Evolutionary conservation across 2,329 filamentous ascomycete genomes (phyloP).

Genomic region (Talaromyces amestolkiae): DNA sequence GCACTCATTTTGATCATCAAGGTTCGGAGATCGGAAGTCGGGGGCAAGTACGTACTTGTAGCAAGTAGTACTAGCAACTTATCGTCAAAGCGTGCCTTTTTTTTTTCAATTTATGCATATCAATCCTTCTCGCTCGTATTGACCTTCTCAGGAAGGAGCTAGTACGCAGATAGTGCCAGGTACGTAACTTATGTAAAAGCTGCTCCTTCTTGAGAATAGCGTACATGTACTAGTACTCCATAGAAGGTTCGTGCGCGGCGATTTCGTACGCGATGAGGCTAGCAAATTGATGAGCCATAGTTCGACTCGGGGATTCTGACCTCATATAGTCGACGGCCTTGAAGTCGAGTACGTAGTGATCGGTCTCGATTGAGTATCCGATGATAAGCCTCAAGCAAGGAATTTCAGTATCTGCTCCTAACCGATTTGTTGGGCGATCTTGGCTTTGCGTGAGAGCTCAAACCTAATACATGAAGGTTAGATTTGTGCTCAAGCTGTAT

Average conservation of each 20-base stretch:
- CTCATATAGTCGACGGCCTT: neutral
- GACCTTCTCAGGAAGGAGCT: neutral
- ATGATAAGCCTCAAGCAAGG: neutral
- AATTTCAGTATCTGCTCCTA: neutral
- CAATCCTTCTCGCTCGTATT: neutral
- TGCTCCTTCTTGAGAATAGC: neutral
- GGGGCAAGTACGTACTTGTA: neutral
- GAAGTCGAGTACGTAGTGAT: neutral
- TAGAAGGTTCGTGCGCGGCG: neutral
- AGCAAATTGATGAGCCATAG: neutral
- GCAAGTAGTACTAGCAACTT: neutral
- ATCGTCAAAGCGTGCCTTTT: neutral
- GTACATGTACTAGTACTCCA: neutral
- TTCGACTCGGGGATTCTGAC: neutral
- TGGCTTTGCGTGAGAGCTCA: neutral
- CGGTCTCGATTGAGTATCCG: neutral
- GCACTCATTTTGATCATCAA: slow-evolving; percentile 1
- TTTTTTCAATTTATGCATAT: neutral
- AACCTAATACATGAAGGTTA: neutral
- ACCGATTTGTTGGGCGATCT: neutral
- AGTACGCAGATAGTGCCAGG: neutral
- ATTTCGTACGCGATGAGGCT: neutral
- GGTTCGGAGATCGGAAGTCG: neutral
- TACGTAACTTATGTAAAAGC: neutral
- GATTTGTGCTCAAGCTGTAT: neutral